phyloP scores from a whole-genome alignment of 257 asterid species.

The Penstemon barbatus region DNA sequence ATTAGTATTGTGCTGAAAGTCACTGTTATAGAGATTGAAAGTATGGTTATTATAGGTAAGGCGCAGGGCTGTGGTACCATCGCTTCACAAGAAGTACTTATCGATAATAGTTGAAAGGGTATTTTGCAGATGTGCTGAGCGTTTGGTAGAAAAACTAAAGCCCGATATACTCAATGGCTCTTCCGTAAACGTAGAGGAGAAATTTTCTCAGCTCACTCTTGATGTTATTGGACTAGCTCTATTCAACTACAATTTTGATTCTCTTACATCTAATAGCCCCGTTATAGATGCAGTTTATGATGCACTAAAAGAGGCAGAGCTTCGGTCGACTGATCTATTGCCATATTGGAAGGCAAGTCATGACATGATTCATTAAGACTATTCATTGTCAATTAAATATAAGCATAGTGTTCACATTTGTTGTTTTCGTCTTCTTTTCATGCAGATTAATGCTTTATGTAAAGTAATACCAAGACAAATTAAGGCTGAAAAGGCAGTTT shows the following conservation, averaged over 20 bases:
- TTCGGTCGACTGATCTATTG: constrained; percentile 83
- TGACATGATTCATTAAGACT: constrained; percentile 20
- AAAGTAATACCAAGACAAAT: constrained; percentile 83
- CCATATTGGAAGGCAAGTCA: constrained; percentile 92
- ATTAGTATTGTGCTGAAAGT: not conserved
- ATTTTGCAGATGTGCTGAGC: constrained; percentile 92
- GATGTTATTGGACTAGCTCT: constrained; percentile 92
- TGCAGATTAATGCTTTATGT: constrained; percentile 73
- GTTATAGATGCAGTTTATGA: constrained; percentile 95
- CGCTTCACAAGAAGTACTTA: constrained; percentile 99
- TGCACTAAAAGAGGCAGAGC: constrained; percentile 90
- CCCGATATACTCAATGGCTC: constrained; percentile 52
- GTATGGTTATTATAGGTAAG: constrained; percentile 67
- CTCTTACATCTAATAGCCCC: constrained; percentile 81
- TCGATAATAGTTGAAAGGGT: constrained; percentile 93
- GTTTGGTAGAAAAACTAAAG: constrained; percentile 76
- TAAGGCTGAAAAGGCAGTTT: constrained; percentile 86
- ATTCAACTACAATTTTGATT: constrained; percentile 85
- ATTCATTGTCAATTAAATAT: constrained; percentile 1
- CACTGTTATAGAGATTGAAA: constrained; percentile 24
- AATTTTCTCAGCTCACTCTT: constrained; percentile 89
- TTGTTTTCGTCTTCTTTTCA: constrained; percentile 6
- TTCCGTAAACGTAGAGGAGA: constrained; percentile 88
- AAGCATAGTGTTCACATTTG: constrained; percentile 1
- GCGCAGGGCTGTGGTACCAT: constrained; percentile 99